phyloP scores from a whole-genome alignment of 352 stramenopile species.

The Globisporangium megalacanthum region DNA sequence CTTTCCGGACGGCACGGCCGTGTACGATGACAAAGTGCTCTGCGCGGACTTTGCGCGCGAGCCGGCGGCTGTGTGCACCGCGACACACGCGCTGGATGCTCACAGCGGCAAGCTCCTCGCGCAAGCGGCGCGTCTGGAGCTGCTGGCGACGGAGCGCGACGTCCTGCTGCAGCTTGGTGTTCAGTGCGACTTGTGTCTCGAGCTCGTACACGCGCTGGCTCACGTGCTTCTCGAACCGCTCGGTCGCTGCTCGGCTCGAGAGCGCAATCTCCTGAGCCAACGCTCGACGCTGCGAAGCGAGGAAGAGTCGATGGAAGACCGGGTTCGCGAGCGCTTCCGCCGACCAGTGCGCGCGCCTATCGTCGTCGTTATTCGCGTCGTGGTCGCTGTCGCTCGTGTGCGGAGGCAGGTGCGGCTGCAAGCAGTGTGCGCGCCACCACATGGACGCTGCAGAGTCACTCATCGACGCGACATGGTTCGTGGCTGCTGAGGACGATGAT shows the following conservation, averaged over 20 bases:
- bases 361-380: constrained; percentile 15
- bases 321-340: constrained; percentile 44
- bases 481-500: too few relatives aligned
- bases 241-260: constrained; percentile 12
- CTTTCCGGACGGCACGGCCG: constrained; percentile 57
- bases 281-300: constrained; percentile 10
- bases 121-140: constrained; percentile 23
- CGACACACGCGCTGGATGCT: constrained; percentile 50
- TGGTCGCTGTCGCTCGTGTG: constrained; percentile 7
- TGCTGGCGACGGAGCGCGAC: constrained; percentile 20
- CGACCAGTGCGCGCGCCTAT: constrained; percentile 20
- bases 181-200: constrained; percentile 47
- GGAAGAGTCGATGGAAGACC: constrained; percentile 33
- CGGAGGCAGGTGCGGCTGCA: constrained; percentile 29
- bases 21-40: constrained; percentile 70
- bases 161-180: constrained; percentile 45
- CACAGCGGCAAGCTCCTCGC: constrained; percentile 31
- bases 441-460: constrained; percentile 31
- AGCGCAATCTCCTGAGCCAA: constrained; percentile 19
- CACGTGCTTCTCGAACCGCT: constrained; percentile 24
- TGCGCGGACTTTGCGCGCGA: constrained; percentile 37
- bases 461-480: constrained; percentile 5
- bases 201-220: constrained; percentile 36
- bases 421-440: constrained; percentile 61
- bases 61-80: constrained; percentile 30